A percentile compares a stretch with the other conserved stretches of the same genome.
Evolutionary conservation across 257 asterid species (phyloP).

Genomic region (Anisodus tanguticus): DNA sequence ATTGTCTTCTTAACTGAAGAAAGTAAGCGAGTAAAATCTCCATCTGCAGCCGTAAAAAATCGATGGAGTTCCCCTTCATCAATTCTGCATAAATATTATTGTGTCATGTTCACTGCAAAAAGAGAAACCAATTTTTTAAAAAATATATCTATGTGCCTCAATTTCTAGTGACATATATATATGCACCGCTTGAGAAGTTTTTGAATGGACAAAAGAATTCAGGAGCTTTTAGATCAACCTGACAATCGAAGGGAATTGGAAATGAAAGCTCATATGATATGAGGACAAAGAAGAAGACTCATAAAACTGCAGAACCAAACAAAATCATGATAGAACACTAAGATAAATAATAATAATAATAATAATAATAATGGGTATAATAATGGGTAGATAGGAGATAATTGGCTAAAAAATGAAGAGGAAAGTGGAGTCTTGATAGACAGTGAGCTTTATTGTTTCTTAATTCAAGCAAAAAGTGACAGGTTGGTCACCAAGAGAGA

Average conservation of each 20-base stretch:
- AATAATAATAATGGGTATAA: neutral
- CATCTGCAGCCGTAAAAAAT: slow-evolving; percentile 73
- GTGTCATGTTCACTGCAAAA: slow-evolving; percentile 45
- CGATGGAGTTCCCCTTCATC: slow-evolving; percentile 71
- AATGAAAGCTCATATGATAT: neutral
- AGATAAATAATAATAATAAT: neutral
- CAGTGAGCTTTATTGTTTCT: neutral
- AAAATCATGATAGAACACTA: neutral
- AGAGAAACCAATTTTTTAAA: neutral
- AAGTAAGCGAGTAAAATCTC: slow-evolving; percentile 62
- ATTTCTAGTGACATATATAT: slow-evolving; percentile 3
- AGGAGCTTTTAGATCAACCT: slow-evolving; percentile 4
- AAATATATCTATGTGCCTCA: slow-evolving; percentile 8
- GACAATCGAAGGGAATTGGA: neutral
- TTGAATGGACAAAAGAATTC: neutral
- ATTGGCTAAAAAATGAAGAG: neutral
- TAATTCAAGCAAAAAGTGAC: neutral
- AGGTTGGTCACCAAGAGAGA: slow-evolving; percentile 22
- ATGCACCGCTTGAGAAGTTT: slow-evolving; percentile 24
- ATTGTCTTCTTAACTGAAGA: slow-evolving; percentile 78
- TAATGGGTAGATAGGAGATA: neutral
- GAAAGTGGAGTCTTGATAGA: slow-evolving; percentile 1
- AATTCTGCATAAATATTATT: slow-evolving; percentile 57
- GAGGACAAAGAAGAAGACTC: neutral
- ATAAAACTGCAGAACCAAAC: neutral